Base-by-base conservation (phyloP, 257 asterid species). In the Rubia yunnanensis region DNA sequence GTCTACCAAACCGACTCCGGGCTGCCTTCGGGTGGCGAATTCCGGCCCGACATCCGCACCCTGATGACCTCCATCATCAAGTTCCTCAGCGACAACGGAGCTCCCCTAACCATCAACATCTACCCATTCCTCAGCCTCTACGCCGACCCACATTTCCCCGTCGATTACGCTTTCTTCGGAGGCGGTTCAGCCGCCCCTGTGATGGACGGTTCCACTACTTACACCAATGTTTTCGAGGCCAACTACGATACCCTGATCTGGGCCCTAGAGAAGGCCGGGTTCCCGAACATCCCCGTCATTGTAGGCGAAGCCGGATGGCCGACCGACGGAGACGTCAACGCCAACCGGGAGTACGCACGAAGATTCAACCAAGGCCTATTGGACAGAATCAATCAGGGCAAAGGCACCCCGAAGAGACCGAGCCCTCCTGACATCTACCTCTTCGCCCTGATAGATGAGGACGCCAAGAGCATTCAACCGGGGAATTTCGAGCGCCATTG, bases 221-320 rank as follows among this genome's bases (percentile, higher is more conserved):
- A 89, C 72, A 78, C 78, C 63, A 89, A 89, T 27, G 96, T 89
- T 20, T 83, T 89, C n/a, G 96, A 92, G 7, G 99, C 96, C 38
- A 92, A 89, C 65, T 92, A 82, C 74, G 98, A 92, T 57, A 92
- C 98, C 46, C 79, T 92, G 4, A 79, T 92, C 3, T 72, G 84
- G 60, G 91, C 97, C 67, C 82, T 92, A 10, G 98, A 92, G 60
- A 92, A 82, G 53, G 86, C 76, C 64, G 98, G 98, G 0, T 87
- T 68, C 39, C 68, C 85, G 0, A 68, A 82, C 1, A n/a, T 87
- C 3, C 94, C 95, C 1, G 32, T 89, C 58, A 81, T 92, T 18
- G 64, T 92, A 39, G 98, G 98, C 1, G 98, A 92, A 63, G 81
- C 89, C 24, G 97, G 98, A 0, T 89, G 98, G 98, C 98, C 98